Evolutionary conservation across 805 yeast species (phyloP).

Genomic region (Blastobotrys peoriensis): DNA sequence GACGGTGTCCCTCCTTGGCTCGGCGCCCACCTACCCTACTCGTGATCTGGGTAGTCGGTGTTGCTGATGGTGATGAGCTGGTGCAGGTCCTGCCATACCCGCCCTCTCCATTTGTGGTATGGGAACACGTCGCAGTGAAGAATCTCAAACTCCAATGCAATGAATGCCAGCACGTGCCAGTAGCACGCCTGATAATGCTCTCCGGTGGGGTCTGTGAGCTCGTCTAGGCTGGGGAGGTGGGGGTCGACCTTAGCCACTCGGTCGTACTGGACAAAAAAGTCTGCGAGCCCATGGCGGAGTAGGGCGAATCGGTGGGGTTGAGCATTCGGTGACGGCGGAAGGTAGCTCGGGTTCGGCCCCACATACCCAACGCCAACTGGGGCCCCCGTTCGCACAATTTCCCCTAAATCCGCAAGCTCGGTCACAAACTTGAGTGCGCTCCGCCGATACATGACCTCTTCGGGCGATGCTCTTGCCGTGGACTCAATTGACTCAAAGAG

Average conservation of each 20-base stretch:
- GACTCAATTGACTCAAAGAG: constrained; percentile 5
- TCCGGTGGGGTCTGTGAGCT: constrained; percentile 3
- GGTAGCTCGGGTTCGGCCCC: not conserved
- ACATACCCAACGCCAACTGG: not conserved
- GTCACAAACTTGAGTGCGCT: not conserved
- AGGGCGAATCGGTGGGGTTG: not conserved
- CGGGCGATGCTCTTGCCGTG: not conserved
- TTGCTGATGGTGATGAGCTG: no score
- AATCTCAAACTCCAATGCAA: not conserved
- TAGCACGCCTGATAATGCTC: constrained; percentile 2
- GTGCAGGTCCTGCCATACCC: no score
- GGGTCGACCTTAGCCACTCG: not conserved
- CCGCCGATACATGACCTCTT: constrained; percentile 4
- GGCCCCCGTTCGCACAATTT: not conserved
- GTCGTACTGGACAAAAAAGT: constrained; percentile 9
- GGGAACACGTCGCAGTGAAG: not conserved
- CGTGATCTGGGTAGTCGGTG: no score
- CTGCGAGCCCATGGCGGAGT: constrained; percentile 5
- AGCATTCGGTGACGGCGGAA: not conserved
- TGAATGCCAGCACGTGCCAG: not conserved
- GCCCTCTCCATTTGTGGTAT: no score
- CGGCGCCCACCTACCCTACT: no score
- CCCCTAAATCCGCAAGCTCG: not conserved
- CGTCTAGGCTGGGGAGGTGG: not conserved
- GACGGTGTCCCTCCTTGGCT: no score